Percentiles rank a stretch among this genome's conserved stretches.
Conservation (phyloP, 2,329 filamentous ascomycete species). For the Bipolaris zeicola region DNA sequence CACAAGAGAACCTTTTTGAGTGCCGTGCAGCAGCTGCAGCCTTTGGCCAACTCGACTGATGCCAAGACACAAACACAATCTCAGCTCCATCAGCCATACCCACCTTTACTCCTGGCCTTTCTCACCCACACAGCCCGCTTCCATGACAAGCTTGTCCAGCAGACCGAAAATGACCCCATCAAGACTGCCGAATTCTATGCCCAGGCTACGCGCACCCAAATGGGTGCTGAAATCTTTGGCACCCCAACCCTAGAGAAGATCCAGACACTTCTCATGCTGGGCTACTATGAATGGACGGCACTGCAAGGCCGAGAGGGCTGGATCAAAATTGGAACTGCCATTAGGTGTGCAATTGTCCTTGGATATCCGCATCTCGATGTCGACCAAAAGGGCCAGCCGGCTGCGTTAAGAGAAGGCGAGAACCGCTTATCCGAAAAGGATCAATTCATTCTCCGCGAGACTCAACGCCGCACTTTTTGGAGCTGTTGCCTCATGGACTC, state of each 20-base stretch:
- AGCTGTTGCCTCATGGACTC: conserved; percentile 76
- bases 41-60: conserved; percentile 41
- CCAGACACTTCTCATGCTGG: conserved; percentile 73
- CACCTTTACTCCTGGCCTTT: conserved; percentile 66
- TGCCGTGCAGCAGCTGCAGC: conserved; percentile 21
- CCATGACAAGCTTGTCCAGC: conserved; percentile 58
- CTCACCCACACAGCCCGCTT: conserved; percentile 73
- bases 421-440: conserved; percentile 36
- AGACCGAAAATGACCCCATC: conserved; percentile 17
- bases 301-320: conserved; percentile 66
- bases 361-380: conserved; percentile 39
- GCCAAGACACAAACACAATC: conserved; percentile 33
- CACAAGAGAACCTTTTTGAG: conserved; percentile 67
- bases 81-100: conserved; percentile 54
- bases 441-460: conserved; percentile 65
- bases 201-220: conserved; percentile 59
- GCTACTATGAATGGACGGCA: conserved; percentile 73
- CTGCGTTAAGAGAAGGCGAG: conserved; percentile 8
- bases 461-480: conserved; percentile 72
- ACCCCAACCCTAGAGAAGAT: conserved; percentile 65
- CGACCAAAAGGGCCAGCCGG: conserved; percentile 29
- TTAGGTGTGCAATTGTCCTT: conserved; percentile 61
- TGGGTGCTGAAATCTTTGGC: conserved; percentile 34
- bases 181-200: conserved; percentile 67
- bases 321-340: conserved; percentile 65